Evolutionary conservation across 495 filamentous ascomycete species (phyloP), one percentile per base, ranked within the genome.

Genomic region (Penicillium antarcticum): DNA sequence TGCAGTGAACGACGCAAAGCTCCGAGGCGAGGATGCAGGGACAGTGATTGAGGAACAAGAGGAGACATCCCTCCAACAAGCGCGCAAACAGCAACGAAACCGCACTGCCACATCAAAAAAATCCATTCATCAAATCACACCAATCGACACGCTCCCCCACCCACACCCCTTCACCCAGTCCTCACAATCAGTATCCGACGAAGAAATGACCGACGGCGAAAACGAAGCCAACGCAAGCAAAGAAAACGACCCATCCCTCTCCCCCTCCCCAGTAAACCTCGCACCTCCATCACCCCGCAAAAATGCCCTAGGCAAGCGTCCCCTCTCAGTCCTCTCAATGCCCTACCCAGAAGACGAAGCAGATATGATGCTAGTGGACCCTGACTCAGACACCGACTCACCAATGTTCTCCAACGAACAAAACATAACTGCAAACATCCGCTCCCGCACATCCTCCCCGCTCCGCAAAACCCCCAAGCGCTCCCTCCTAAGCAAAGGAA

Each of bases 1-100:
- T 6, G 70, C 69, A 13, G 83, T 80, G 10, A 49, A 60, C 18
- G 79, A 85, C 62, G 85, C 86, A 16, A 83, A 78, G 57, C 62
- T 65, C 35, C 68, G 84, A 55, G 85, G 85, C 12, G 84, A 87
- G 52, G 81, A 82, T 19, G 55, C 63, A 8, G 62, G 56, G 4
- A 61, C 69, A 12, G 55, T 43, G 1, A 40, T 64, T 18, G 48
- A 46, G 16, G 53, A 67, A 33, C 55, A 66, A 14, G 50, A 65
- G 14, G 53, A 60, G 1, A 45, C 29, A 42, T 4, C 42, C 45
- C 24, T 33, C 9, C 48, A 63, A 33, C 61, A 58, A 12, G 52
- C 61, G 36, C 58, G 56, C 18, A 74, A 60, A 42, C 60, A 56
- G 24, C 56, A 42, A 10, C 58, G 61, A 38, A 49, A 57, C 5